Evolutionary conservation across 2,329 filamentous ascomycete species (phyloP), one percentile per base, ranked within the genome.

Genomic region (Magnaporthales sp.): DNA sequence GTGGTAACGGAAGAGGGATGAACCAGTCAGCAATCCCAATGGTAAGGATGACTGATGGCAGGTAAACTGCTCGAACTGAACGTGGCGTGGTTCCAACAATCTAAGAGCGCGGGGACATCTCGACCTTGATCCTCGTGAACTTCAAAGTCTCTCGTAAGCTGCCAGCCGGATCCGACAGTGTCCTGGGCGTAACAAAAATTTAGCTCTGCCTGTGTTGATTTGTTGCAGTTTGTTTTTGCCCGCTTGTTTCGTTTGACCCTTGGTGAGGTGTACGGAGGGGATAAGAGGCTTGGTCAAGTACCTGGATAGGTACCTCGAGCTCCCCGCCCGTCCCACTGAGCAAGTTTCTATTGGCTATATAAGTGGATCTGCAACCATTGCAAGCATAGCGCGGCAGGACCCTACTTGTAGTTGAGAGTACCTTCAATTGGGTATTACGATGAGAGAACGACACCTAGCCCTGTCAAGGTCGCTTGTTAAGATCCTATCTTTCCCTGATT

Each of bases 261-360:
- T 51, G 38, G 38, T 51, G 38, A 19, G 38, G 8, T 51, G 38
- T 58, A 58, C 26, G 54, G 54, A 27, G 54, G 54, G 54, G 54
- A 58, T 26, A 58, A 58, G 54, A 58, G 22, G n/a, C 54, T 51
- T 24, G 54, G 54, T 24, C 22, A 10, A 58, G 22, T 26, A 24
- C 24, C 24, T 58, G n/a, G 22, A 26, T 26, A 58, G 24, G 54
- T 58, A 58, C 54, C 54, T 58, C n/a, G 22, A 58, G 54, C 22
- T n/a, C 54, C 51, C 54, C 54, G 22, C 22, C 54, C 9, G 24
- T n/a, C 19, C 67, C 67, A 58, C 64, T 70, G 69, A 70, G 69
- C 69, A 70, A 70, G 69, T 70, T 70, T 70, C 67, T 22, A 69
- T 70, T 70, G 69, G 69, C 38, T 24, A 24, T 63, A 31, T n/a